A percentile compares a stretch with the other conserved stretches of the same genome.
Conservation (phyloP, 345 rosid genomes). For the Euphorbia tirucalli region DNA sequence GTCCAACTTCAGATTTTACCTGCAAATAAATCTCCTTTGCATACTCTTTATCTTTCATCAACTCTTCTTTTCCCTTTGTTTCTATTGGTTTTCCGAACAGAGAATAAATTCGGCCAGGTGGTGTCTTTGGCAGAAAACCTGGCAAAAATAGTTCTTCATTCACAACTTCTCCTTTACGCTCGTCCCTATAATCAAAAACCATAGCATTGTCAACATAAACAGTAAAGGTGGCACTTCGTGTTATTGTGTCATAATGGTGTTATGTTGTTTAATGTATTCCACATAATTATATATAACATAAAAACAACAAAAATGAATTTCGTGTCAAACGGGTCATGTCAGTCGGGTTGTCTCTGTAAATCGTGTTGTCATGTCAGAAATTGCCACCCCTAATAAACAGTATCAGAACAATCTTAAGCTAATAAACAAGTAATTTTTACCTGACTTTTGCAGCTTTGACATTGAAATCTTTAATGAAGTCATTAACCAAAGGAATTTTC, state of each 20-base stretch:
- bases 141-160: conserved; percentile 48
- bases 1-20: conserved; percentile 57
- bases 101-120: conserved; percentile 56
- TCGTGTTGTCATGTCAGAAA: too few species aligned
- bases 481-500: conserved; percentile 51
- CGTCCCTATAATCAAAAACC: conserved; percentile 43
- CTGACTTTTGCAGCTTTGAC: conserved; percentile 34
- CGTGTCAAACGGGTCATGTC: too few species aligned
- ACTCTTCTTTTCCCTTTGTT: conserved; percentile 52
- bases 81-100: conserved; percentile 67
- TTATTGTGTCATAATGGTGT: too few species aligned
- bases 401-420: neutral
- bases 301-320: too few species aligned
- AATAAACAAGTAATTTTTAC: conserved; percentile 23
- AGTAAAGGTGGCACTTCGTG: too few species aligned
- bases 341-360: too few species aligned
- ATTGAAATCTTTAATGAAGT: conserved; percentile 29
- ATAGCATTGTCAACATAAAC: conserved; percentile 11
- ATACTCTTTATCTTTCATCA: conserved; percentile 45
- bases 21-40: conserved; percentile 60
- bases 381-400: too few species aligned
- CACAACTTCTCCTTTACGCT: conserved; percentile 56
- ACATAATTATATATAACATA: too few species aligned
- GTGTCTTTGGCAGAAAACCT: conserved; percentile 59
- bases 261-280: too few species aligned